Evolutionary conservation across 306 rosid genomes (phyloP), one percentile per base, ranked within the genome.

Genomic region (Vigna reflexopilosa): DNA sequence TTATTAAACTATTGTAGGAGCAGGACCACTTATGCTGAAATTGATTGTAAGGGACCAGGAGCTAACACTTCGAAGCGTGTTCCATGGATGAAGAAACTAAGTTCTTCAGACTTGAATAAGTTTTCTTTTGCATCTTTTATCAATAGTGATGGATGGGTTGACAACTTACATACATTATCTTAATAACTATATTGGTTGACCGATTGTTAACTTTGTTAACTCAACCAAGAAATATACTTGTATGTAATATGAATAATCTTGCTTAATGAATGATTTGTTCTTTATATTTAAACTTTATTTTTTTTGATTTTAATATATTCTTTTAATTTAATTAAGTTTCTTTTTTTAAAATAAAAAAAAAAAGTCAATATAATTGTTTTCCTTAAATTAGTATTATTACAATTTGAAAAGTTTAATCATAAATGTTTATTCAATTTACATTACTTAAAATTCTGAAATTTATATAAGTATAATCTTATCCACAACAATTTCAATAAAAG

Each of bases 121-220:
- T 85, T 10, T 56, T 66, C 85, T 0, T 8, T 36, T 22, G 24
- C 87, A 14, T 64, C 65, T 11, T 87, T 87, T 62, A 67, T 87
- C 5, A 72, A 87, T 30, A 45, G 74, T 10, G 88, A 87, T 49
- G 17, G 42, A 9, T 87, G 91, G 88, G 70, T 77, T 76, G 7
- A 22, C 3, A 70, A 4, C 15, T 9, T 77, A 51, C 24, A 22
- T 22, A 1, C 7, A 15, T 17, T 1, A 0, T n/a, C 26, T 1
- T 48, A 9, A 7, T 67, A 14, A 7, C 15, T 24, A 22, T 10
- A 19, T 59, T 28, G 6, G 42, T 59, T 30, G 17, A 9, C 1
- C 6, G 11, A 28, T 28, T 0, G 2, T 59, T 15, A 14, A 59
- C 4, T 14, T 4, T 30, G 2, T 15, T 15, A 5, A 1, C 0